Evolutionary conservation across 306 rosid genomes (phyloP).

Genomic region (Urtica urens): DNA sequence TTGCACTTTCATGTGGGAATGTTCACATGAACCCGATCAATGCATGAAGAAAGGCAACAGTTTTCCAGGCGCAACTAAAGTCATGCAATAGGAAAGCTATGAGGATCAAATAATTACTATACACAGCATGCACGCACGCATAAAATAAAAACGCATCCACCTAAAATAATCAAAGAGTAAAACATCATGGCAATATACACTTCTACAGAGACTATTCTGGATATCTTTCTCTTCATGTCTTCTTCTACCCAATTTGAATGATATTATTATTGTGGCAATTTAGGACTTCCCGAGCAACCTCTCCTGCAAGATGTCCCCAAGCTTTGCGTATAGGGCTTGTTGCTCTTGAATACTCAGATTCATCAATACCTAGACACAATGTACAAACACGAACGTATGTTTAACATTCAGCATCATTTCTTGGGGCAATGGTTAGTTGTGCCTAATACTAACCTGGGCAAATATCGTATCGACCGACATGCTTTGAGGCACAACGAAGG

Average conservation of each 20-base stretch:
- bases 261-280: background rate
- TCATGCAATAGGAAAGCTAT: background rate
- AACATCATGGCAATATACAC: background rate
- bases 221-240: no score
- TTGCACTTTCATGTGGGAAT: no score
- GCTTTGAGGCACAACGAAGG: constrained; percentile 65
- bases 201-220: no score
- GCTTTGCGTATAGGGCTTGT: constrained; percentile 51
- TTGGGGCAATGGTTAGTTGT: background rate
- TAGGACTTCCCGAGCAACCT: constrained; percentile 31
- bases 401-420: background rate
- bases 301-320: constrained; percentile 66
- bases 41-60: no score
- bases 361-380: constrained; percentile 54
- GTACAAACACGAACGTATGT: background rate
- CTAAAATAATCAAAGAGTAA: background rate
- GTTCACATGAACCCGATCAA: background rate
- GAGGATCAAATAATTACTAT: background rate
- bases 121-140: background rate
- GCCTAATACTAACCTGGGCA: constrained; percentile 54
- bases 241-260: no score
- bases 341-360: constrained; percentile 79
- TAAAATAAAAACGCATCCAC: background rate
- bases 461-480: constrained; percentile 68
- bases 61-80: no score